A percentile compares a stretch with the other conserved stretches of the same genome.
Evolutionary conservation across 352 stramenopile genomes (phyloP).

Genomic region (Globisporangium spiculum): DNA sequence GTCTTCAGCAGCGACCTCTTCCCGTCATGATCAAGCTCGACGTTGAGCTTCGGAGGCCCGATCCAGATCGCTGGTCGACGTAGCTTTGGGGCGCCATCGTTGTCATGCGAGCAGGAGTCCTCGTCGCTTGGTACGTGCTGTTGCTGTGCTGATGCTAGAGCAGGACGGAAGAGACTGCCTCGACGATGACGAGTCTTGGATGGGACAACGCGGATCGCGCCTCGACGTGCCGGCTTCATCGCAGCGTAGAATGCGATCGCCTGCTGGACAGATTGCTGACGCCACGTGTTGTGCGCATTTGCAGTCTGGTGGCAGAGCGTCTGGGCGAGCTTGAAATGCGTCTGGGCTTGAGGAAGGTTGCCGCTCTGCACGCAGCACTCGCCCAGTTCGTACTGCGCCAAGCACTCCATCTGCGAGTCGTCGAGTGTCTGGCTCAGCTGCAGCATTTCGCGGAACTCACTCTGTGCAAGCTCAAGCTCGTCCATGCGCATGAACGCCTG

Average conservation of each 20-base stretch:
- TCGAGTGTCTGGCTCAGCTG: slow-evolving; percentile 32
- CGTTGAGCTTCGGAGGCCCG: slow-evolving; percentile 6
- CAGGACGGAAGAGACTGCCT: background rate
- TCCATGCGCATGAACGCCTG: slow-evolving; percentile 32
- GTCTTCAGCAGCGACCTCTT: slow-evolving; percentile 9
- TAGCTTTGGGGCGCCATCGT: background rate
- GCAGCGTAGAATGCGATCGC: slow-evolving; percentile 56
- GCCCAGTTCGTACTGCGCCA: slow-evolving; percentile 52
- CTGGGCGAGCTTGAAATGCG: slow-evolving; percentile 38
- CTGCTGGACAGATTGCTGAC: slow-evolving; percentile 37
- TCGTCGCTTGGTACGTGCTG: background rate
- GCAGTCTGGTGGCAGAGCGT: slow-evolving; percentile 47
- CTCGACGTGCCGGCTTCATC: slow-evolving; percentile 27
- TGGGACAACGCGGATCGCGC: slow-evolving; percentile 22
- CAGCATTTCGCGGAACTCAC: slow-evolving; percentile 41
- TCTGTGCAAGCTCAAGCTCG: slow-evolving; percentile 36
- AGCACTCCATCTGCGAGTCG: slow-evolving; percentile 38
- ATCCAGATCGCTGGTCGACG: slow-evolving; percentile 20
- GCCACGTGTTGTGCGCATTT: slow-evolving; percentile 35
- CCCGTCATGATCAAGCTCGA: background rate
- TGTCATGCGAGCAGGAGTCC: background rate
- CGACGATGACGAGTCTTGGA: background rate
- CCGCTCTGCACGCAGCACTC: slow-evolving; percentile 36
- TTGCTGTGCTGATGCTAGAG: background rate
- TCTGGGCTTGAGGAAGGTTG: slow-evolving; percentile 33